Conservation (phyloP, 495 filamentous ascomycete genomes). For the Evernia prunastri region DNA sequence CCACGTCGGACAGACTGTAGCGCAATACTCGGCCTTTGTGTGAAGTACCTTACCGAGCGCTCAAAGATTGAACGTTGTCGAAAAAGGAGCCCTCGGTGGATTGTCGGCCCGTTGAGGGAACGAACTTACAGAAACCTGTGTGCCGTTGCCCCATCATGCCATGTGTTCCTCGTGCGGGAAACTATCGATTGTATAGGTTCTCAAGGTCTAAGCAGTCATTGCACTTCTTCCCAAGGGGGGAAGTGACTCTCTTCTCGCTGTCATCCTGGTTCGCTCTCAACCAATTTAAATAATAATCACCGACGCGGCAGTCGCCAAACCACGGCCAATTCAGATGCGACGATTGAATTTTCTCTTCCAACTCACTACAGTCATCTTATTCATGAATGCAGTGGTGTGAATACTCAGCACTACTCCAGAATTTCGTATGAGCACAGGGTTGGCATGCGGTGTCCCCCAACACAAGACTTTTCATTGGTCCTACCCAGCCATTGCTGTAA, state of each 20-base stretch:
- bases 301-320: conserved; percentile 3
- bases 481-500: background rate
- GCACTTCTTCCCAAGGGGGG: background rate
- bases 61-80: conserved; percentile 2
- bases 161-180: background rate
- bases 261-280: background rate
- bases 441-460: background rate
- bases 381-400: background rate
- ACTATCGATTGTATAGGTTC: background rate
- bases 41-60: background rate
- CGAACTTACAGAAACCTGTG: conserved; percentile 3
- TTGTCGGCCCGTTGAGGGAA: background rate
- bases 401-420: background rate
- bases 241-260: background rate
- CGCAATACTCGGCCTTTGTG: background rate
- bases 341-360: background rate
- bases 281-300: background rate
- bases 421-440: background rate
- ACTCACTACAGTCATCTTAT: background rate
- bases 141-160: background rate
- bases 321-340: background rate
- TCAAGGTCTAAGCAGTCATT: background rate
- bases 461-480: background rate
- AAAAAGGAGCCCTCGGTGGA: conserved; percentile 12
- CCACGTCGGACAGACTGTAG: background rate